Evolutionary conservation across 495 filamentous ascomycete species (phyloP), one percentile per base, ranked within the genome.

Genomic region (Recurvomyces mirabilis): DNA sequence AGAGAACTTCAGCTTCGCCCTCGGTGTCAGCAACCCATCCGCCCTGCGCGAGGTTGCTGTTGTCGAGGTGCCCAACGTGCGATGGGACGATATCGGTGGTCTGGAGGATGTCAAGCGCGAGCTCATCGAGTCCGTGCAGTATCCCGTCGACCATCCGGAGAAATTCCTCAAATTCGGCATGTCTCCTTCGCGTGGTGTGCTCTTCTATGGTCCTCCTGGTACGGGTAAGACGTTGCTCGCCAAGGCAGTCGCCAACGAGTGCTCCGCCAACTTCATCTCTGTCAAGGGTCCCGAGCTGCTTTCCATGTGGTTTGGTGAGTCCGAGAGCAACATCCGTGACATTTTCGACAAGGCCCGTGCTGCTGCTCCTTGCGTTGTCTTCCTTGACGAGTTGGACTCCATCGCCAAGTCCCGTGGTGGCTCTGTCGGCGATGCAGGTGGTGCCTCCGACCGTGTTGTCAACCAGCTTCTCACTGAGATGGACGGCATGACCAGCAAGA

Each of bases 141-240:
- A 98, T 67, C 91, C 93, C 13, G 91, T 98, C 68, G 91, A 98
- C 63, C 91, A 98, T 61, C 91, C 91, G 55, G 91, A 98, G 65
- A 98, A 93, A 74, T 98, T 96, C 79, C 88, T 94, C 82, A 98
- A 98, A 72, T 98, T 98, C 46, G 93, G 93, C 69, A 80, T 98
- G 45, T 94, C 87, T 28, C 91, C 91, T 45, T 98, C 91, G 50
- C 87, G 91, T 47, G 91, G 91, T 84, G 91, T 98, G 41, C 74
- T 98, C 36, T 98, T 98, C 72, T 98, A 94, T 59, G 91, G 91
- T 31, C 91, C 91, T 36, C 91, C 91, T 50, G 91, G 91, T 84
- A 96, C 93, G 56, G 91, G 91, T 94, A 98, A 98, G 75, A 98
- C 91, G 34, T 74, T 98, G 71, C 81, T 98, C 70, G 91, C 91